Evolutionary conservation across 208 protist genomes (phyloP), one percentile per base, ranked within the genome.

Genomic region (Ichthyophonus hoferi): DNA sequence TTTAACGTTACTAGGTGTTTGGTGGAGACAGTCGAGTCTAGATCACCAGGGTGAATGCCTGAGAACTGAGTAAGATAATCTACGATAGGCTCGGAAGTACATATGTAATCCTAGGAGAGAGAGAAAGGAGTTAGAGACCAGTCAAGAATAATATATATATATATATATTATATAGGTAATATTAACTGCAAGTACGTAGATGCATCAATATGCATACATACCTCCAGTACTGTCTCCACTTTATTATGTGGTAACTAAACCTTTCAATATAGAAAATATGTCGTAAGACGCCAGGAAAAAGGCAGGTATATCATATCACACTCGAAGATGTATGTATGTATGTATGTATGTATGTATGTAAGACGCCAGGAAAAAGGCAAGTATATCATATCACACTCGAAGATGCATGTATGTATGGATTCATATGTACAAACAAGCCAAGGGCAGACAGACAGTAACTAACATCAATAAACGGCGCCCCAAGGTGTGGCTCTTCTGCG

Each of bases 1-100:
- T 98, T 98, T 82, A 98, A 93, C 14, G 95, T 96, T 12, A 96
- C 97, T n/a, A 98, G 85, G 89, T 95, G 93, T 90, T 97, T 96
- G 33, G 93, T 92, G 3, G 96, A 98, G 43, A 94, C 83, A 1
- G 95, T 90, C 3, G 96, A 95, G 87, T 98, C 96, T 33, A 98
- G 94, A 92, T 98, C 97, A 50, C 97, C 97, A 12, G 96, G 96
- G 89, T 97, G 91, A 87, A 98, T 98, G 87, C 97, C 97, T 31
- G 90, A 93, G 50, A 92, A 95, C 81, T 93, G 37, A 1, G 94
- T 95, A 0, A 95, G 86, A 87, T 95, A 95, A 58, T 94, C 94
- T 1, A 86, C 90, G 1, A 95, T 89, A 24, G 82, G 89, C 43
- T 94, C 93, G 31, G 79, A 88, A 7, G 90, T 94, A 40, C 79